phyloP scores from a whole-genome alignment of 1,139 yeast genomes.

The Pichia sp. region DNA sequence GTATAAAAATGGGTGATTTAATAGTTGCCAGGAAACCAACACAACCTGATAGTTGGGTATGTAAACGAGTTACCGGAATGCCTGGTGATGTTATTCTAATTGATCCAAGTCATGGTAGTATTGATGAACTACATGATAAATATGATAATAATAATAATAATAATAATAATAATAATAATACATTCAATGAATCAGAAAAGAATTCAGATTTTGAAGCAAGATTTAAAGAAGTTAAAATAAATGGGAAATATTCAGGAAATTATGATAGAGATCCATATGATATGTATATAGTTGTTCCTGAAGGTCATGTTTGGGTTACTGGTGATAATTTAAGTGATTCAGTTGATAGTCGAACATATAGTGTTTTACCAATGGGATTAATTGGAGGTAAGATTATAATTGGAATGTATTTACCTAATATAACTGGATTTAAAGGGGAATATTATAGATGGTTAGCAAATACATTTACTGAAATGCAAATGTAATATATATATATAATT shows the following conservation, averaged over 20 bases:
- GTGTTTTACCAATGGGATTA: slow-evolving; percentile 80
- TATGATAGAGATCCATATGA: slow-evolving; percentile 31
- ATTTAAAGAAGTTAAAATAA: slow-evolving; percentile 12
- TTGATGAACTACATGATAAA: slow-evolving; percentile 15
- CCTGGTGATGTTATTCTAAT: slow-evolving; percentile 81
- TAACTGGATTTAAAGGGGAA: slow-evolving; percentile 17
- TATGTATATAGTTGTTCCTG: slow-evolving; percentile 63
- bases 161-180: background rate
- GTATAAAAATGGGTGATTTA: slow-evolving; percentile 73
- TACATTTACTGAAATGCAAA: slow-evolving; percentile 9
- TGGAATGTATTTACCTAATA: slow-evolving; percentile 26
- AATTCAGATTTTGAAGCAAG: background rate
- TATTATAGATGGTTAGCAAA: slow-evolving; percentile 14
- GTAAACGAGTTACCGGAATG: slow-evolving; percentile 92
- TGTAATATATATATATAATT: no score
- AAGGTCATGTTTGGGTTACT: slow-evolving; percentile 95
- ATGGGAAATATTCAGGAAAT: slow-evolving; percentile 10
- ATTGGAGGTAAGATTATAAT: slow-evolving; percentile 71
- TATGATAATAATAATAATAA: background rate
- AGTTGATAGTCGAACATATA: slow-evolving; percentile 85
- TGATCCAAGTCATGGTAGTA: slow-evolving; percentile 60
- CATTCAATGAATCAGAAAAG: no score
- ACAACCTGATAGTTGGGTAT: slow-evolving; percentile 78
- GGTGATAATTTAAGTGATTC: slow-evolving; percentile 90
- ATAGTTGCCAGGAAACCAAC: slow-evolving; percentile 88